These are phyloP conservation scores for Suhomyces sp. DNA, from an alignment of 805 yeast species.

Conservation along the genomic window DNA sequence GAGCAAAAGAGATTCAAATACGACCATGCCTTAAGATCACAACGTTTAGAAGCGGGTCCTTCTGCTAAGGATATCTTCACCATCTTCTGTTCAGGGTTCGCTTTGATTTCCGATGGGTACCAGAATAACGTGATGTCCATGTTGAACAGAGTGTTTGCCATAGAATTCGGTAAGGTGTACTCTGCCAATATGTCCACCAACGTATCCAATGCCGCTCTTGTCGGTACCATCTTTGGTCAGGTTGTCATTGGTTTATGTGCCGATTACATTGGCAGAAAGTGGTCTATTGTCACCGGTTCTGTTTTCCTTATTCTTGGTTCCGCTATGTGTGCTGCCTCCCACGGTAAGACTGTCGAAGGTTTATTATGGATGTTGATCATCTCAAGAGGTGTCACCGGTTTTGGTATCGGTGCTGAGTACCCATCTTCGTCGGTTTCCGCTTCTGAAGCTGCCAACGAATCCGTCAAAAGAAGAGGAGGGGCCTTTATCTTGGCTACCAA, in stretches of 20 bases:
- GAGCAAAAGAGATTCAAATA: conserved; percentile 27
- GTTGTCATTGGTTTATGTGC: conserved; percentile 62
- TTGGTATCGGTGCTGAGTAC: conserved; percentile 79
- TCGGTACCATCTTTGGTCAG: conserved; percentile 73
- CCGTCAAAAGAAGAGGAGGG: conserved; percentile 62
- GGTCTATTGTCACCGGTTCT: conserved; percentile 68
- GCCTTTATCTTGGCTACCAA: conserved; percentile 67
- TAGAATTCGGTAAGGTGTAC: conserved; percentile 45
- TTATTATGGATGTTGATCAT: conserved; percentile 78
- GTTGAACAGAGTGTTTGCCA: conserved; percentile 57
- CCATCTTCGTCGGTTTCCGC: conserved; percentile 69
- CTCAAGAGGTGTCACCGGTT: conserved; percentile 73
- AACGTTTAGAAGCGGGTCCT: conserved; percentile 27
- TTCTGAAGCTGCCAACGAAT: conserved; percentile 72
- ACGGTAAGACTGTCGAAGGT: conserved; percentile 57
- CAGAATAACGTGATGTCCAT: conserved; percentile 74
- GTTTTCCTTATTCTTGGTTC: conserved; percentile 62
- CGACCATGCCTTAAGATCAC: conserved; percentile 31
- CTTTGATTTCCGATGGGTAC: conserved; percentile 75
- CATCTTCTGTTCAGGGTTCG: conserved; percentile 69
- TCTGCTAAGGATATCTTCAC: conserved; percentile 35
- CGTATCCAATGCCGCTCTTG: conserved; percentile 66
- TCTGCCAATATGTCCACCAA: conserved; percentile 52
- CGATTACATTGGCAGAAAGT: conserved; percentile 67
- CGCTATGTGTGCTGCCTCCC: conserved; percentile 66